phyloP scores from a whole-genome alignment of 2,329 filamentous ascomycete genomes.

The Dryadomyces quercus-mongolicae region DNA sequence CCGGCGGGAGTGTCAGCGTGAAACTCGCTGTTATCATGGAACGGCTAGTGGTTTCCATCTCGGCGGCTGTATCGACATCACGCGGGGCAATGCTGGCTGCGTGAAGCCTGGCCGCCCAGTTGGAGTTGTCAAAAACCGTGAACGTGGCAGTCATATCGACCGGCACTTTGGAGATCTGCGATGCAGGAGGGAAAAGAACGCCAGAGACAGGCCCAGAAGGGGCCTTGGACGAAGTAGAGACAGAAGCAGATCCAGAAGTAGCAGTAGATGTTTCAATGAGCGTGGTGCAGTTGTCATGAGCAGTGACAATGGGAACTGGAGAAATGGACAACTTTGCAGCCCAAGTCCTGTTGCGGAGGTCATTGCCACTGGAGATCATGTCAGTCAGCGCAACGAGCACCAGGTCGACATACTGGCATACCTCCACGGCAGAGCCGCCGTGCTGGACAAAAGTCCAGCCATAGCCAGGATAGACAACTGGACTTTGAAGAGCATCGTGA shows the following conservation, averaged over 20 bases:
- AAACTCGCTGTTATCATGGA: constrained; percentile 14
- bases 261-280: background rate
- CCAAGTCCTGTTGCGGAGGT: background rate
- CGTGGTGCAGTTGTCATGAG: background rate
- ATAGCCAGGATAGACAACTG: background rate
- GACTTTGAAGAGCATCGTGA: background rate
- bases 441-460: background rate
- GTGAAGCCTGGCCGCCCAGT: background rate
- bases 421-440: background rate
- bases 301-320: background rate
- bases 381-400: too few relatives aligned
- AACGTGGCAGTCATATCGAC: background rate
- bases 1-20: constrained; percentile 5
- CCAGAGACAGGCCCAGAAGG: background rate
- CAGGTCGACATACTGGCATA: background rate
- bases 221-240: background rate
- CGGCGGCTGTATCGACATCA: background rate
- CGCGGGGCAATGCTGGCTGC: background rate
- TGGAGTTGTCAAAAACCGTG: background rate
- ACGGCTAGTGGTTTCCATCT: background rate
- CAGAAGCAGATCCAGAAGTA: background rate
- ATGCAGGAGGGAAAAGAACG: background rate
- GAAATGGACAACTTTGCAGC: too few relatives aligned
- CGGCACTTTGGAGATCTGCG: background rate
- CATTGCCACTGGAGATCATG: background rate